These are phyloP conservation scores for Colletotrichum simmondsii DNA, from an alignment of 2,329 filamentous ascomycete species.

Conservation along the genomic window DNA sequence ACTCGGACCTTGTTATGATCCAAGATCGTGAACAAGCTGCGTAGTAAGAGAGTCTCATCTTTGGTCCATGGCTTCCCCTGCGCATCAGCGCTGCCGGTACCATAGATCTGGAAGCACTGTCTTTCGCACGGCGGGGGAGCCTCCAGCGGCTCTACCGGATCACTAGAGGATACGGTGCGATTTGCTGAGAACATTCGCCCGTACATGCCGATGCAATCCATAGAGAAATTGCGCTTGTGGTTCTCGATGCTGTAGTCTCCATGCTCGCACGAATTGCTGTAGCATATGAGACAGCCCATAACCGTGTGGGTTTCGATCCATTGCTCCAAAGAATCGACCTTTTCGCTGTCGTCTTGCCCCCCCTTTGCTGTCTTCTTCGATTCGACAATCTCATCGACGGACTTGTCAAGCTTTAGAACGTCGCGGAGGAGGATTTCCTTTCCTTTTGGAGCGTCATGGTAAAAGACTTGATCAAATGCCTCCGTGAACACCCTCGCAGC, in stretches of 20 bases:
- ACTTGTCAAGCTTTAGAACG: conserved; percentile 64
- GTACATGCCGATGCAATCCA: conserved; percentile 47
- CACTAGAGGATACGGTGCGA: conserved; percentile 19
- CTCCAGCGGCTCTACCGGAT: conserved; percentile 11
- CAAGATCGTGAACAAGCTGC: conserved; percentile 56
- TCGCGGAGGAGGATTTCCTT: conserved; percentile 60
- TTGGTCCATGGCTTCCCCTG: conserved; percentile 55
- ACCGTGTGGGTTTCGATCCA: conserved; percentile 65
- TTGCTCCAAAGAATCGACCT: conserved; percentile 42
- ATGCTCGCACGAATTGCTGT: conserved; percentile 70
- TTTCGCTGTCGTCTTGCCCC: conserved; percentile 45
- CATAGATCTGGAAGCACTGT: conserved; percentile 53
- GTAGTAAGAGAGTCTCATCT: conserved; percentile 59
- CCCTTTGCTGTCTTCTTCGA: conserved; percentile 65
- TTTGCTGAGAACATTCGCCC: conserved; percentile 33
- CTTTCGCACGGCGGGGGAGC: conserved; percentile 47
- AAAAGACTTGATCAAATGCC: conserved; percentile 68
- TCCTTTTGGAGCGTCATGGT: conserved; percentile 42
- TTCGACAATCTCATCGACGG: conserved; percentile 64
- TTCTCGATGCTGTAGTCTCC: conserved; percentile 66
- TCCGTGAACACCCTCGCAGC: conserved; percentile 63
- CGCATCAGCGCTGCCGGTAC: conserved; percentile 6
- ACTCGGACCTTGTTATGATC: conserved; percentile 52
- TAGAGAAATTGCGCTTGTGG: conserved; percentile 63
- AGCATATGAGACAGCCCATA: conserved; percentile 69